Conservation (phyloP, 805 yeast genomes). For the Hanseniaspora meyeri region DNA sequence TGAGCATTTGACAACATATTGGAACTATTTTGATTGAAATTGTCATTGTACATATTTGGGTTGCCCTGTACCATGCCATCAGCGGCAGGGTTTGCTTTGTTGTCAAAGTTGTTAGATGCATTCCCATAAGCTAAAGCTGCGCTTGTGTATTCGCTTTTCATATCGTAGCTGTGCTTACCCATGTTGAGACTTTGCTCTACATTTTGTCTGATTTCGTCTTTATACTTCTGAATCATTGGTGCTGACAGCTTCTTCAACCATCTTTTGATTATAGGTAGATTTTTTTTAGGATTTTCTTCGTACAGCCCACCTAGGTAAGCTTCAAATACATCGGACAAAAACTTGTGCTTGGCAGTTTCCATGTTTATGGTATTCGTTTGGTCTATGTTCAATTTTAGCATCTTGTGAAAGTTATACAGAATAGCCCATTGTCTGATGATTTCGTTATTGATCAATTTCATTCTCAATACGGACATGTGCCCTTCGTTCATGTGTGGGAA, state of each 20-base stretch:
- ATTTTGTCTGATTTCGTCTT: constrained; percentile 14
- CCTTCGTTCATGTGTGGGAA: constrained; percentile 75
- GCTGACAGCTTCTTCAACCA: constrained; percentile 47
- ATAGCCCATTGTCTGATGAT: constrained; percentile 59
- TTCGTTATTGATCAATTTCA: constrained; percentile 59
- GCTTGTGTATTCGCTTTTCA: neutral
- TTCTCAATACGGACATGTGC: constrained; percentile 55
- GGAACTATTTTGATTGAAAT: constrained; percentile 17
- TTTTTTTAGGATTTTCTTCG: constrained; percentile 38
- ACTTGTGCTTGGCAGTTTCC: constrained; percentile 48
- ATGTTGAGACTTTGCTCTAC: constrained; percentile 11
- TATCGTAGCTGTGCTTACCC: neutral
- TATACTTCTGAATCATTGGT: constrained; percentile 29
- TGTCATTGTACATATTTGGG: neutral
- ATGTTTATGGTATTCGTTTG: constrained; percentile 29
- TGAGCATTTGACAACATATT: constrained; percentile 20
- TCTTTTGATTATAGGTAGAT: constrained; percentile 36
- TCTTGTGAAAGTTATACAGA: constrained; percentile 52
- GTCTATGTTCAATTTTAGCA: constrained; percentile 40
- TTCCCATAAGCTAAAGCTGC: neutral
- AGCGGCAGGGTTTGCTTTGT: neutral
- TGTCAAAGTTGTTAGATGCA: neutral
- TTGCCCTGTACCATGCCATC: neutral
- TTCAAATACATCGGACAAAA: constrained; percentile 82
- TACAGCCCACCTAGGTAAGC: constrained; percentile 83